A percentile compares a stretch with the other conserved stretches of the same genome.
Evolutionary conservation across 257 asterid genomes (phyloP).

Genomic region (Plantago ovata): DNA sequence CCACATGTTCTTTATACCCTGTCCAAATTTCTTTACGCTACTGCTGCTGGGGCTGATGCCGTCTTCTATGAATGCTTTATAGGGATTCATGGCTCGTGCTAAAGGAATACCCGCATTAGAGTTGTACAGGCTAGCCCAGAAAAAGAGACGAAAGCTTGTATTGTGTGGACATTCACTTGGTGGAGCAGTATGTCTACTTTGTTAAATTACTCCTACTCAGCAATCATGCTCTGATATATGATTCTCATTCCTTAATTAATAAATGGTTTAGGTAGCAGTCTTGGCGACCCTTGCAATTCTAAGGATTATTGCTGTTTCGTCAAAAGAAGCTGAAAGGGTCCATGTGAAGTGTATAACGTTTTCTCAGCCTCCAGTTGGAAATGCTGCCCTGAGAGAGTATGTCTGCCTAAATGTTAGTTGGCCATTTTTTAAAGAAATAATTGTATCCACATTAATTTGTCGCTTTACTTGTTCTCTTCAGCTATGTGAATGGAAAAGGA

Average conservation of each 20-base stretch:
- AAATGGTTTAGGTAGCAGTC: conserved; percentile 74
- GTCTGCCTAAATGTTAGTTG: conserved; percentile 23
- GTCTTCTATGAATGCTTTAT: conserved; percentile 19
- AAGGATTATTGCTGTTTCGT: conserved; percentile 77
- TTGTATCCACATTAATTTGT: conserved; percentile 11
- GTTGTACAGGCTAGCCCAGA: conserved; percentile 93
- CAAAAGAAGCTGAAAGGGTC: conserved; percentile 79
- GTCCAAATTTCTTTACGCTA: conserved; percentile 12
- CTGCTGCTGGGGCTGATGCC: conserved; percentile 11
- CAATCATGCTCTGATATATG: conserved; percentile 3
- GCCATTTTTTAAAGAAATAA: no score
- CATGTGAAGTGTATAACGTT: conserved; percentile 94
- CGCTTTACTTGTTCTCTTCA: conserved; percentile 33
- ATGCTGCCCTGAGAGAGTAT: conserved; percentile 95
- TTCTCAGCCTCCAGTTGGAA: conserved; percentile 99
- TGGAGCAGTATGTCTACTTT: conserved; percentile 67
- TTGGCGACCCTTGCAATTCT: conserved; percentile 94
- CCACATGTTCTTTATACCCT: conserved; percentile 3
- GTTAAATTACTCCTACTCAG: conserved; percentile 12
- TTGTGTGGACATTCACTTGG: conserved; percentile 97
- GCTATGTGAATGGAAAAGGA: conserved; percentile 86
- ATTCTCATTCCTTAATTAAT: conserved; percentile 18
- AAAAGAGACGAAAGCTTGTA: conserved; percentile 78
- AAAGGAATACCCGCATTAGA: conserved; percentile 98
- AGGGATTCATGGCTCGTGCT: conserved; percentile 99